Evolutionary conservation across 106 monocot genomes (phyloP).

Genomic region (Acanthochlamys bracteata): DNA sequence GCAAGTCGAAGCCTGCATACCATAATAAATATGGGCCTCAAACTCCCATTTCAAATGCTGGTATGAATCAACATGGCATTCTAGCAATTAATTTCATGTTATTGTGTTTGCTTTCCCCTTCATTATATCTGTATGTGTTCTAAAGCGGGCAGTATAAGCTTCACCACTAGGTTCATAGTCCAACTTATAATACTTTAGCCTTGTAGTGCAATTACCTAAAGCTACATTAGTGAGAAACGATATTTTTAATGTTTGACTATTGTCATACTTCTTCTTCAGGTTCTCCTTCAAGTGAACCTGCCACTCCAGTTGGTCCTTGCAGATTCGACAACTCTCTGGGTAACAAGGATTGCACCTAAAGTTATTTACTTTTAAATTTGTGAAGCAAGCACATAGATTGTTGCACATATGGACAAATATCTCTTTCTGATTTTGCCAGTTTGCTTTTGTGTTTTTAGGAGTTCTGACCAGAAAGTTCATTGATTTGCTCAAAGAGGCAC

Average conservation of each 20-base stretch:
- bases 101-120: no score
- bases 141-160: not conserved
- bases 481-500: constrained; percentile 66
- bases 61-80: constrained; percentile 26
- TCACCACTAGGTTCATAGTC: not conserved
- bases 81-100: no score
- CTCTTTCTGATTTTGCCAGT: not conserved
- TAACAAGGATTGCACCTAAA: constrained; percentile 13
- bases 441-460: constrained; percentile 27
- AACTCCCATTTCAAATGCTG: constrained; percentile 60
- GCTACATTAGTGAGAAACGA: not conserved
- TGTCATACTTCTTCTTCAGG: constrained; percentile 42
- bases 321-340: constrained; percentile 91
- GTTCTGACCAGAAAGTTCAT: constrained; percentile 83
- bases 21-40: constrained; percentile 40
- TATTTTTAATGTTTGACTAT: not conserved
- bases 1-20: constrained; percentile 33
- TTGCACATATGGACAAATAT: not conserved
- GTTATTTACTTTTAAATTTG: not conserved
- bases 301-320: constrained; percentile 51
- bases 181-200: not conserved
- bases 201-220: not conserved
- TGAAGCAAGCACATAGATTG: not conserved
- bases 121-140: not conserved
- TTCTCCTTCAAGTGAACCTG: constrained; percentile 57